These are phyloP conservation scores for Alternaria incomplexa DNA, from an alignment of 2,329 filamentous ascomycete species.

Conservation along the genomic window DNA sequence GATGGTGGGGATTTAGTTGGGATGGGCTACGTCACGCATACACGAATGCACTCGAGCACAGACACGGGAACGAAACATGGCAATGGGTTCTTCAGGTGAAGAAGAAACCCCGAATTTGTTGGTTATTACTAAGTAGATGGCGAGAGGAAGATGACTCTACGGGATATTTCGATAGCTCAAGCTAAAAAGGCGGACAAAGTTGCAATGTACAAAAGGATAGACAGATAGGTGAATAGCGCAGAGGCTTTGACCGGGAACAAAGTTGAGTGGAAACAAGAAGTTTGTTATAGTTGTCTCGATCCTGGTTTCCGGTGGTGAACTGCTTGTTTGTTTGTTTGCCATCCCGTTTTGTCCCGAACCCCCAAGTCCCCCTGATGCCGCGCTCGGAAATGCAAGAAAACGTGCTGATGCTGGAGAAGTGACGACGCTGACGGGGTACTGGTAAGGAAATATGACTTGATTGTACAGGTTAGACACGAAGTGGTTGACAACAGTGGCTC, in stretches of 20 bases:
- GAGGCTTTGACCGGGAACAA: neutral
- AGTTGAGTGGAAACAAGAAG: neutral
- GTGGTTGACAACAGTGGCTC: neutral
- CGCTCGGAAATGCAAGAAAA: neutral
- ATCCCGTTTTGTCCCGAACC: neutral
- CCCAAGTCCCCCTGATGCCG: neutral
- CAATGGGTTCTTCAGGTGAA: neutral
- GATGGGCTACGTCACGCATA: neutral
- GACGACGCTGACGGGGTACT: conserved; percentile 5
- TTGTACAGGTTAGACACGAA: neutral
- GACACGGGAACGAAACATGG: neutral
- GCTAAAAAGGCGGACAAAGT: neutral
- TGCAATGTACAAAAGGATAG: neutral
- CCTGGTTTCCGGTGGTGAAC: neutral
- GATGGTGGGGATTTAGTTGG: neutral
- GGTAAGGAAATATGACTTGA: neutral
- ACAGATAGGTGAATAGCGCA: neutral
- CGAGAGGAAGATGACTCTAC: neutral
- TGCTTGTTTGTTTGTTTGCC: neutral
- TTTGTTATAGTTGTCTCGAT: neutral
- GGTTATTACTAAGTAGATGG: neutral
- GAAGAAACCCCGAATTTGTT: neutral
- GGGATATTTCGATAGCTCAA: neutral
- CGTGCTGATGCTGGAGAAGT: neutral
- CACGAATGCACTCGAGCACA: neutral